Base-by-base conservation (phyloP, 805 yeast genomes). In the Candida sithepensis region DNA sequence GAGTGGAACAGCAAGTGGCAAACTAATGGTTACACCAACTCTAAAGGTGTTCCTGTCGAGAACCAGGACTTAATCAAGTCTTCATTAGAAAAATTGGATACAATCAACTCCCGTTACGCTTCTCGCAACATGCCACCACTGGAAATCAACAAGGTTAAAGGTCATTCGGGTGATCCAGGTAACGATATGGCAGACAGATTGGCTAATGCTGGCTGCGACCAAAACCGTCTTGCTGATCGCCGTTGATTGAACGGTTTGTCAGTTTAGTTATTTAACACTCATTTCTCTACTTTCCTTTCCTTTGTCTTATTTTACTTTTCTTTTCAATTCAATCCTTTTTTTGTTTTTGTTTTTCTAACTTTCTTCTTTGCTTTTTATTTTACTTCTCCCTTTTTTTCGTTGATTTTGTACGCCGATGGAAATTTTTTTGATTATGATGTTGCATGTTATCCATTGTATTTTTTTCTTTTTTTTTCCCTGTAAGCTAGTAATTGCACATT, bases 101-200 rank as follows among this genome's bases (percentile, higher is more conserved):
- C 56, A 5, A 70, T 84, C 16, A 69, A 73, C 30, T 48, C 56
- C 0, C 64, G 64, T 40, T 77, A 76, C 47, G 43, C 50, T 13
- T n/a, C 51, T 0, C 61, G 61, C 28, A 71, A 60, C 7, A 66
- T 69, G 55, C 70, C 69, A 1, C 46, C 63, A 0, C 67, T 88
- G 22, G 60, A 65, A 4, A 60, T 89, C 23, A 63, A 60, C 4
- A 81, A 92, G 70, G 92, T 88, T 4, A 71, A 68, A 48, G 96
- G 92, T 0, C 97, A 91, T 63, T 64, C 72, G 16, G 91, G 88
- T 1, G 66, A 69, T 33, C 63, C 58, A 12, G 97, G 96, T 0
- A 91, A 90, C 59, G 89, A 82, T 50, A 70, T 61, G 58, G 97
- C 96, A 0, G 96, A 90, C 60, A 59, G 59, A 42, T 68, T 90